Conservation (phyloP, 208 protist genomes). For the Tritrichomonas foetus region DNA sequence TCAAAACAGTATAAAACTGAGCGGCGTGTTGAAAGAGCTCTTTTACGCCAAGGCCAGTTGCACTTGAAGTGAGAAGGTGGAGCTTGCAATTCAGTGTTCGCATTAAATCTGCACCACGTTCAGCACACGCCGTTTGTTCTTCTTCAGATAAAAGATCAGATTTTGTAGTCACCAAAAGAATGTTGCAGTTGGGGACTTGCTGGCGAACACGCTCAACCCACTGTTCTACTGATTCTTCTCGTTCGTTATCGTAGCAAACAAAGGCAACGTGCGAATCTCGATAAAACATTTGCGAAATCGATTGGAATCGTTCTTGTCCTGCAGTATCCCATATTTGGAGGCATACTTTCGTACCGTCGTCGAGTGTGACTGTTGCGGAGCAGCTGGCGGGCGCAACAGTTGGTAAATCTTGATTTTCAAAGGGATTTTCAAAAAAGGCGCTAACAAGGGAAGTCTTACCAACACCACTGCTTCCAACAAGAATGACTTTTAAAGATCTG, state of each 20-base stretch:
- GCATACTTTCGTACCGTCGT: background rate
- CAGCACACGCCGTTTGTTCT: background rate
- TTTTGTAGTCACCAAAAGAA: constrained; percentile 32
- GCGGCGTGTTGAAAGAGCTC: background rate
- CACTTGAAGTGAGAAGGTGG: background rate
- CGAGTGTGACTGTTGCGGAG: background rate
- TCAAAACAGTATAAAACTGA: background rate
- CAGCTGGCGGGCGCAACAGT: constrained; percentile 3
- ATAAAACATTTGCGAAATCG: constrained; percentile 41
- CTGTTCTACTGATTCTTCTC: background rate
- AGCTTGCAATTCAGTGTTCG: background rate
- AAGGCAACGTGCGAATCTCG: constrained; percentile 26
- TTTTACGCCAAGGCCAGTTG: background rate
- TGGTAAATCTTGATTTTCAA: constrained; percentile 34
- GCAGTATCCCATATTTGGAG: constrained; percentile 40
- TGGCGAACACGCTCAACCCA: background rate
- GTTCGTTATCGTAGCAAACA: constrained; percentile 7
- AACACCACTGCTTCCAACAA: background rate
- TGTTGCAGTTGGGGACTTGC: background rate
- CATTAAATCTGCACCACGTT: background rate
- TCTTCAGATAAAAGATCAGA: background rate
- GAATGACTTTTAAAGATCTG: constrained; percentile 8
- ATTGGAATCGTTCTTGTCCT: background rate
- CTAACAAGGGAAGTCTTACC: constrained; percentile 6
- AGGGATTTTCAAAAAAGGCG: constrained; percentile 30